Conservation (phyloP, 306 rosid species). For the Vigna radiata region DNA sequence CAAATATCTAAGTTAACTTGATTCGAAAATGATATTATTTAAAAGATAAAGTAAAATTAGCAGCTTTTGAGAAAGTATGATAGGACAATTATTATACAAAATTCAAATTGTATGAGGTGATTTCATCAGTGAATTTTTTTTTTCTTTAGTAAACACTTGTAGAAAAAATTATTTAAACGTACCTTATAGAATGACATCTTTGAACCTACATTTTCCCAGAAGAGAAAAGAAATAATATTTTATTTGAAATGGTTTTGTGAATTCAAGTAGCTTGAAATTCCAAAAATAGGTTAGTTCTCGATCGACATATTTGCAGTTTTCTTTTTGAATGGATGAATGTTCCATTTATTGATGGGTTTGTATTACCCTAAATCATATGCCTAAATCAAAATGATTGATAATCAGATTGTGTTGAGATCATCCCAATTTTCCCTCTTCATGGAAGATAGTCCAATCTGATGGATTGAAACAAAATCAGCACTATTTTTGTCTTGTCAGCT, state of each 20-base stretch:
- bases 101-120: background rate
- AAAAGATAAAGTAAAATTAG: background rate
- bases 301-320: background rate
- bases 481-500: slow-evolving; percentile 22
- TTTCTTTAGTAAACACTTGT: no score
- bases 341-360: background rate
- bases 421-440: background rate
- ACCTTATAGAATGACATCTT: no score
- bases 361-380: background rate
- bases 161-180: no score
- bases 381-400: background rate
- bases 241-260: background rate
- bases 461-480: background rate
- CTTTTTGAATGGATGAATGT: background rate
- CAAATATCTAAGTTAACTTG: background rate
- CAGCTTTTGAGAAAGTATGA: background rate
- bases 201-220: no score
- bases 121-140: background rate
- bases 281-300: background rate
- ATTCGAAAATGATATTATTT: background rate
- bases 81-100: background rate
- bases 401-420: background rate
- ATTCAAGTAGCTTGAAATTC: background rate
- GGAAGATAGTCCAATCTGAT: slow-evolving; percentile 4
- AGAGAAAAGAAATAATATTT: no score